Conservation (phyloP, 495 filamentous ascomycete species). For the Eremomyces bilateralis region DNA sequence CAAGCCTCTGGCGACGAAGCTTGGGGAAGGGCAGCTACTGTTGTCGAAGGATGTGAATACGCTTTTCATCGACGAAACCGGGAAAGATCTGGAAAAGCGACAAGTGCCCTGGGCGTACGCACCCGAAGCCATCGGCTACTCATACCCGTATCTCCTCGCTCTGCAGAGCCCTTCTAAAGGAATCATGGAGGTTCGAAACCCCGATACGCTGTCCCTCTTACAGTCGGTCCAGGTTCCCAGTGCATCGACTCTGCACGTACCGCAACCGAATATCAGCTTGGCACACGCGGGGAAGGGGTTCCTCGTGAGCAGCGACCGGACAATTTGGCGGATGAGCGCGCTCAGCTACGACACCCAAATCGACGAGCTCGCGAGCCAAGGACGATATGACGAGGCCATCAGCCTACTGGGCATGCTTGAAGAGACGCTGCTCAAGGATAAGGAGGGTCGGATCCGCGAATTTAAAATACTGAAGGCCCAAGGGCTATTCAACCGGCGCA, state of each 20-base stretch:
- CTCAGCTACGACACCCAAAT: conserved; percentile 84
- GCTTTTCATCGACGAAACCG: conserved; percentile 61
- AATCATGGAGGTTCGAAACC: conserved; percentile 74
- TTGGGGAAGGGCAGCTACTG: conserved; percentile 65
- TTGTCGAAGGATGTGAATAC: conserved; percentile 93
- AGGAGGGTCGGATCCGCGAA: conserved; percentile 54
- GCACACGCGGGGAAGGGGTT: conserved; percentile 91
- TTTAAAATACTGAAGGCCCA: conserved; percentile 84
- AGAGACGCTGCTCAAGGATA: conserved; percentile 72
- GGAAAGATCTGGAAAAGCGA: conserved; percentile 58
- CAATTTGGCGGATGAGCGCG: conserved; percentile 91
- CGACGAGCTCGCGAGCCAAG: conserved; percentile 55
- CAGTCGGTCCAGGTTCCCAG: conserved; percentile 65
- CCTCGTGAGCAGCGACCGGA: conserved; percentile 67
- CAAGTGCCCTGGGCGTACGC: conserved; percentile 82
- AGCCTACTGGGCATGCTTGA: conserved; percentile 76
- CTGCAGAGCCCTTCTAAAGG: conserved; percentile 71
- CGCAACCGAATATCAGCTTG: conserved; percentile 75
- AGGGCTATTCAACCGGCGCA: conserved; percentile 53
- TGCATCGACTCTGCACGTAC: conserved; percentile 73
- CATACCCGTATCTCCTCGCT: conserved; percentile 83
- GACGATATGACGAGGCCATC: conserved; percentile 74
- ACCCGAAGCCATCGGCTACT: conserved; percentile 80
- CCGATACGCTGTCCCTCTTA: conserved; percentile 66
- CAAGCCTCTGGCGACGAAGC: conserved; percentile 63